Percentiles rank a stretch among this genome's conserved stretches.
Conservation (phyloP, 73 alveolate genomes). For the Breviolum minutum region DNA sequence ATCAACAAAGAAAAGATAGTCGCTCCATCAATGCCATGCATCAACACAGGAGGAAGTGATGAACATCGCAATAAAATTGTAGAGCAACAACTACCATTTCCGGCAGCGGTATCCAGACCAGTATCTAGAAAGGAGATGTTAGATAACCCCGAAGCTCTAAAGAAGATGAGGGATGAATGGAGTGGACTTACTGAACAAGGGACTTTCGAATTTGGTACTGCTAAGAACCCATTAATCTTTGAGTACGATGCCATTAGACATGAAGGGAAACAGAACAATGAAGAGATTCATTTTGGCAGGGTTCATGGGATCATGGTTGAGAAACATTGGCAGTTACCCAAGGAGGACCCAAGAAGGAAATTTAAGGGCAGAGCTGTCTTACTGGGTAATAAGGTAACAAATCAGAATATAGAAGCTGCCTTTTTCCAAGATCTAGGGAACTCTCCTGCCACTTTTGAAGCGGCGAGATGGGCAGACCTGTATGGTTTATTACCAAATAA, state of each 20-base stretch:
- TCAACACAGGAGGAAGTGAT: too few relatives aligned
- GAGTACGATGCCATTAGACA: background rate
- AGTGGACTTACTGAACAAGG: background rate
- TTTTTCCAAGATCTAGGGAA: conserved; percentile 26
- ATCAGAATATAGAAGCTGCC: conserved; percentile 2
- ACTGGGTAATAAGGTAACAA: background rate
- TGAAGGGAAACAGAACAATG: background rate
- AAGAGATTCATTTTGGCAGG: background rate
- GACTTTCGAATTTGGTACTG: too few relatives aligned
- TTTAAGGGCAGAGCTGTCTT: too few relatives aligned
- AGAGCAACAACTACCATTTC: background rate
- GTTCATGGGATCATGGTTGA: conserved; percentile 44
- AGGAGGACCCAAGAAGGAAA: too few relatives aligned
- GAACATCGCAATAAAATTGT: background rate
- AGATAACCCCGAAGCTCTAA: background rate
- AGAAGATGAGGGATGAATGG: background rate
- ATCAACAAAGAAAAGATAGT: too few relatives aligned
- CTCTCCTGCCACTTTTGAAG: conserved; percentile 17
- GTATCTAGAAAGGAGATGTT: conserved; percentile 6
- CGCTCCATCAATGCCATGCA: conserved; percentile 12
- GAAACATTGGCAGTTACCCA: too few relatives aligned
- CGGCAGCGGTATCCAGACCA: background rate
- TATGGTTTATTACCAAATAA: background rate
- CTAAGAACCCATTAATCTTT: background rate
- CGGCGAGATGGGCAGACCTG: conserved; percentile 12